These are phyloP conservation scores for Boletellus ananas DNA, from an alignment of 768 basidiomycete genomes.

Conservation along the genomic window DNA sequence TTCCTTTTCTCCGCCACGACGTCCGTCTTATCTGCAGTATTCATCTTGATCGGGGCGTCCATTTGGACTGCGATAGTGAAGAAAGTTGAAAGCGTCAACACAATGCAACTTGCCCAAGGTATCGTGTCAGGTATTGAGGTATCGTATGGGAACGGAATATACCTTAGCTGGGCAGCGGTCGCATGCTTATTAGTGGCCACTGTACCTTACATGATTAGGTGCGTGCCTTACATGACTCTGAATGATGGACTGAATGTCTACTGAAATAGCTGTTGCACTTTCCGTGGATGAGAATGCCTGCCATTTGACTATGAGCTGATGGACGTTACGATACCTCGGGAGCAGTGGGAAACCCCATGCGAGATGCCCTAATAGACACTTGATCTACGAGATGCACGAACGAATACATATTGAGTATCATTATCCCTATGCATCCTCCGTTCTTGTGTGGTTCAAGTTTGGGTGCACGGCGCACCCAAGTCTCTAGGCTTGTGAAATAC, in stretches of 20 bases:
- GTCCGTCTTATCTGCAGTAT: slow-evolving; percentile 54
- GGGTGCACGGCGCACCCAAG: not conserved
- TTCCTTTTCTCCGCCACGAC: slow-evolving; percentile 67
- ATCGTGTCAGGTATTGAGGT: slow-evolving; percentile 60
- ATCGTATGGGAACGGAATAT: slow-evolving; percentile 57
- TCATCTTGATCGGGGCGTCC: slow-evolving; percentile 64
- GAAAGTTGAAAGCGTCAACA: slow-evolving; percentile 58
- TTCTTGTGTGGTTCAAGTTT: not conserved
- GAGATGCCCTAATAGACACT: slow-evolving; percentile 3
- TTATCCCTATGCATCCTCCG: slow-evolving; percentile 11
- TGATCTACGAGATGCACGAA: slow-evolving; percentile 12
- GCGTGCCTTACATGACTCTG: slow-evolving; percentile 19
- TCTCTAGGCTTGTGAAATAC: not conserved
- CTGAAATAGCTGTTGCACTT: slow-evolving; percentile 70
- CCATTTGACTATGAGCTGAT: slow-evolving; percentile 19
- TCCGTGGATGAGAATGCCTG: slow-evolving; percentile 52
- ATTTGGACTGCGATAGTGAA: slow-evolving; percentile 78
- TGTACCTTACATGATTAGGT: slow-evolving; percentile 79
- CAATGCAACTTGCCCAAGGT: slow-evolving; percentile 38
- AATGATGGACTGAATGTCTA: not conserved
- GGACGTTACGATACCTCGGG: slow-evolving; percentile 17
- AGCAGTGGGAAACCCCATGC: not conserved
- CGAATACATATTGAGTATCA: slow-evolving; percentile 16
- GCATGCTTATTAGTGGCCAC: slow-evolving; percentile 60
- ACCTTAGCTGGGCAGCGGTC: slow-evolving; percentile 73